Evolutionary conservation across 768 basidiomycete species (phyloP), one percentile per base, ranked within the genome.

Genomic region (Pleurotus djamor): DNA sequence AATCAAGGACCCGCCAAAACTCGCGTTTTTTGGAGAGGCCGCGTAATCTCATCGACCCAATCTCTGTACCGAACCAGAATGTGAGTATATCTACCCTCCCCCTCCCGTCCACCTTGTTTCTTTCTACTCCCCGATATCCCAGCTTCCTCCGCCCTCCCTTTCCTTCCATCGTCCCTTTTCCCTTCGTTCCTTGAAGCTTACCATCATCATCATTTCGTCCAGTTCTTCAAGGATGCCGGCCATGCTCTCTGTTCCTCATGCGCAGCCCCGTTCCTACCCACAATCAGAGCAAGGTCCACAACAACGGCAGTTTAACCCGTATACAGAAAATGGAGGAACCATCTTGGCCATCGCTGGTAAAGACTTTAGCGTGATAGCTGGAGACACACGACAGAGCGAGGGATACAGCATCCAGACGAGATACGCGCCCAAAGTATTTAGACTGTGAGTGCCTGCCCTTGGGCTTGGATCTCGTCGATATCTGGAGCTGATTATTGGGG

Each of bases 321-420:
- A 97, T 83, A 81, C 87, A 2, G 87, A 94, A 65, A 98, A 98
- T 66, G 96, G 96, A 34, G 96, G 97, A 32, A 95, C 96, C 16
- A 96, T 98, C 75, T 87, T 99, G 67, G 92, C 92, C 68, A 92
- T 98, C 70, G 94, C 96, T 4, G 97, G 96, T 56, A 83, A 86
- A 48, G 92, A 95, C 72, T 98, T 98, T 72, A 84, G 84, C 61
- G 94, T 98, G 70, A 91, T 98, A 67, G 96, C 97, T 4, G 93
- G 95, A 54, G 96, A 99, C 75, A 99, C 96, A 47, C 80, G 96
- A 59, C 97, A 98, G 78, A 94, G 89, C 64, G 92, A 96, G 71
- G 96, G 96, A n/a, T 98, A 92, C 76, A 91, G 79, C 70, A 99
- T 99, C 72, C 96, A 99, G 80, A 97, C 96, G 60, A 83, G 96